phyloP scores from a whole-genome alignment of 805 yeast species.

The Saccharomyces cerevisiae region DNA sequence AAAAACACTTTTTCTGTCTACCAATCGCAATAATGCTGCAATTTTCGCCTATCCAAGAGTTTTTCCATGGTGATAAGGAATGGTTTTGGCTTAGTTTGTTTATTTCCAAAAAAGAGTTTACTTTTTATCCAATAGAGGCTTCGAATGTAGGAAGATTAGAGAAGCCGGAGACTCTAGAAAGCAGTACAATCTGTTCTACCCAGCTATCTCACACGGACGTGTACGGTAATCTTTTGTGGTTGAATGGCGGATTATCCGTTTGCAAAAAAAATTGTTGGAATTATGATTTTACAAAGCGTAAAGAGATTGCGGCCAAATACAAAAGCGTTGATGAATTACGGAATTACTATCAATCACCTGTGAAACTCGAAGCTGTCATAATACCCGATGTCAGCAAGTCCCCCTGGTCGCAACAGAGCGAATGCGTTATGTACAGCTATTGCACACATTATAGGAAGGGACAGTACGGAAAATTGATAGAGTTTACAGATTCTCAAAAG shows the following conservation, averaged over 20 bases:
- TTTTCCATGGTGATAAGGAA: slow-evolving; percentile 68
- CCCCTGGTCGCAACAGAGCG: not conserved
- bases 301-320: not conserved
- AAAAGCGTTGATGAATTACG: not conserved
- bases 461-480: not conserved
- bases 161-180: slow-evolving; percentile 4
- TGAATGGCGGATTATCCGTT: slow-evolving; percentile 3
- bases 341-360: not conserved
- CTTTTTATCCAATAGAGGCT: slow-evolving; percentile 29
- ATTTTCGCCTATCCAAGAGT: slow-evolving; percentile 4
- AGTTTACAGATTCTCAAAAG: not conserved
- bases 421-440: not conserved
- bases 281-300: not conserved
- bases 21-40: not conserved
- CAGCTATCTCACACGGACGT: slow-evolving; percentile 20
- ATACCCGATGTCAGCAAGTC: not conserved
- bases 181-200: slow-evolving; percentile 14
- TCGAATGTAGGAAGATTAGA: slow-evolving; percentile 28
- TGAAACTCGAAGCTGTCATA: not conserved
- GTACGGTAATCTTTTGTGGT: slow-evolving; percentile 7
- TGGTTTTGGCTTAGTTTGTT: slow-evolving; percentile 61
- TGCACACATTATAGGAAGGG: not conserved
- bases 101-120: slow-evolving; percentile 30
- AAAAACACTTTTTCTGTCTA: not conserved
- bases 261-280: not conserved